These are phyloP conservation scores for Leccinum imitatum DNA, from an alignment of 768 basidiomycete species.

Conservation along the genomic window DNA sequence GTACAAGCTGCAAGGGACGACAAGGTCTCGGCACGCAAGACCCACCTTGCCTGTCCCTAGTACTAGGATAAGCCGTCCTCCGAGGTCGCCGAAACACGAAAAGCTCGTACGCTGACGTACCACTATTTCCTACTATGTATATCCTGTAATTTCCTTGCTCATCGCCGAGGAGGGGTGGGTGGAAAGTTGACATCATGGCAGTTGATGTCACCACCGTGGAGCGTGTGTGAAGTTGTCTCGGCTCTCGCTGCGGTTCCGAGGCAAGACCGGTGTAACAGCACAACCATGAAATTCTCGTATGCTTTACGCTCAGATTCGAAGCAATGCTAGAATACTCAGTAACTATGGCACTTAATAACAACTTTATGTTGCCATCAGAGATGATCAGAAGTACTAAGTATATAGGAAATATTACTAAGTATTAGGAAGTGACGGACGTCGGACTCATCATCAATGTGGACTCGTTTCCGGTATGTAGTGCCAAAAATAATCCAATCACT, in stretches of 20 bases:
- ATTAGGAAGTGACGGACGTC: background rate
- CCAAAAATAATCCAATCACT: background rate
- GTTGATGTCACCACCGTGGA: too few species aligned
- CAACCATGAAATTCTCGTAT: background rate
- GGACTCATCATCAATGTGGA: background rate
- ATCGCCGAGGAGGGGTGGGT: constrained; percentile 41
- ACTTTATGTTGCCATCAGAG: too few species aligned
- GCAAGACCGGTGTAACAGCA: background rate
- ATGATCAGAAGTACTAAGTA: too few species aligned
- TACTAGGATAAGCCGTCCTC: background rate
- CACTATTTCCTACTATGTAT: constrained; percentile 52
- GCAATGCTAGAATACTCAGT: too few species aligned
- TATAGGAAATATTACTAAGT: too few species aligned
- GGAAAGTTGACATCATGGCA: background rate
- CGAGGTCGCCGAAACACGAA: background rate
- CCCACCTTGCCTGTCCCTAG: constrained; percentile 43
- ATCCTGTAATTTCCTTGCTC: constrained; percentile 46
- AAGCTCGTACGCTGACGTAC: constrained; percentile 31
- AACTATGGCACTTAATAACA: too few species aligned
- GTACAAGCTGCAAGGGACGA: too few species aligned
- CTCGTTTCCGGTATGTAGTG: background rate
- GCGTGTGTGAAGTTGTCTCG: background rate
- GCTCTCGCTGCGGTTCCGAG: constrained; percentile 3
- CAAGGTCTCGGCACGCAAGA: background rate
- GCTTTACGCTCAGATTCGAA: background rate